These are phyloP conservation scores for Salix caprea DNA, from an alignment of 345 rosid species.

Conservation along the genomic window DNA sequence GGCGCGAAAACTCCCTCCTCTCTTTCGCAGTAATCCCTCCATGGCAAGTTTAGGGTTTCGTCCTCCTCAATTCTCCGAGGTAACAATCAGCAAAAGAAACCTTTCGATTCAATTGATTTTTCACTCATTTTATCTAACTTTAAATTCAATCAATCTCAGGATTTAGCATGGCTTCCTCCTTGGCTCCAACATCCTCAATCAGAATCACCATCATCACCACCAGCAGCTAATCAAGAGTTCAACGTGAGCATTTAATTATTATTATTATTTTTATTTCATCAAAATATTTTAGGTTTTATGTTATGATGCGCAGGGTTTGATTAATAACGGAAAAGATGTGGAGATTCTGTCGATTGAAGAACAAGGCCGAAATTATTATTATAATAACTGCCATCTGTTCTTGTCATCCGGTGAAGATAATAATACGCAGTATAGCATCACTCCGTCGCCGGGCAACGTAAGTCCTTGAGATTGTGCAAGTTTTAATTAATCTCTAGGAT, in stretches of 20 bases:
- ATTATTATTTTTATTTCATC: not conserved
- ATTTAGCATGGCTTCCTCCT: slow-evolving; percentile 44
- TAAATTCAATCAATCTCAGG: slow-evolving; percentile 23
- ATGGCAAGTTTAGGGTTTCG: slow-evolving; percentile 49
- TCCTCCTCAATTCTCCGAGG: slow-evolving; percentile 58
- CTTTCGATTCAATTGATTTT: not conserved
- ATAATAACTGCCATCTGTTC: slow-evolving; percentile 21
- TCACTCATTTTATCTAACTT: not conserved
- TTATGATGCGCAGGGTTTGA: slow-evolving; percentile 14
- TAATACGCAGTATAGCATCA: slow-evolving; percentile 19
- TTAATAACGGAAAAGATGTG: not conserved
- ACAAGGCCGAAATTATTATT: slow-evolving; percentile 10
- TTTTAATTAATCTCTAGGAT: not conserved
- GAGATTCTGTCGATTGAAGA: slow-evolving; percentile 2
- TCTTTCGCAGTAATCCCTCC: not conserved
- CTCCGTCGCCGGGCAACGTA: slow-evolving; percentile 35
- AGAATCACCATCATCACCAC: slow-evolving; percentile 13
- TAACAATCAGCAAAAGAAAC: not conserved
- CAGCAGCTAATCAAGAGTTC: slow-evolving; percentile 11
- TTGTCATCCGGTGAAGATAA: slow-evolving; percentile 39
- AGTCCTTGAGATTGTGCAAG: slow-evolving; percentile 3
- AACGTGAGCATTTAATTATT: slow-evolving; percentile 14
- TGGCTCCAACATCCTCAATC: slow-evolving; percentile 38
- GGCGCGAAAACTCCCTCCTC: slow-evolving; percentile 3
- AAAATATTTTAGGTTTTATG: not conserved